Conservation (phyloP, 129 eudicot genomes). For the Ambrosia artemisiifolia region DNA sequence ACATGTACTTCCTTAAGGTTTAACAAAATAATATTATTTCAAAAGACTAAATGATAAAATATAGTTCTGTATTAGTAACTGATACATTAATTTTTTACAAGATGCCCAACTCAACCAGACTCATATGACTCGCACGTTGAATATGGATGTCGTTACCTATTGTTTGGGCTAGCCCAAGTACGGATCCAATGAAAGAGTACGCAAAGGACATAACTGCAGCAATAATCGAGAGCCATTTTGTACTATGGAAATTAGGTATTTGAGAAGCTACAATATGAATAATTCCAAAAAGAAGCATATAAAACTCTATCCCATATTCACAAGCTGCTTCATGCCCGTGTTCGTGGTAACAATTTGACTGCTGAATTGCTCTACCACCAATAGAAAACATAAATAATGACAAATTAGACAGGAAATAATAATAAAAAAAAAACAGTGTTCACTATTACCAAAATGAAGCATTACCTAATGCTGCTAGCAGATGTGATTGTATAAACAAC, state of each 20-base stretch:
- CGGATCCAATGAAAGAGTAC: constrained; percentile 61
- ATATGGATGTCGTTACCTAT: constrained; percentile 45
- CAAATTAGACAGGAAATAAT: neutral
- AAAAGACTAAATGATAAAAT: neutral
- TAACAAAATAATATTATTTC: neutral
- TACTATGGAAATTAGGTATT: constrained; percentile 60
- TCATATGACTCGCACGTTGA: neutral
- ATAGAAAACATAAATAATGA: neutral
- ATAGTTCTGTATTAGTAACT: neutral
- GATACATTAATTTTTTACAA: neutral
- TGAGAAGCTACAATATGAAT: constrained; percentile 69
- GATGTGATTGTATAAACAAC: constrained; percentile 75
- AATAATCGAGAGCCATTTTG: constrained; percentile 68
- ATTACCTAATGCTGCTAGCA: constrained; percentile 65
- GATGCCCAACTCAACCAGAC: neutral
- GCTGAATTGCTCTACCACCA: constrained; percentile 63
- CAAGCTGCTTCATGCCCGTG: constrained; percentile 61
- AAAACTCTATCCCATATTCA: constrained; percentile 37
- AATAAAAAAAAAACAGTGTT: neutral
- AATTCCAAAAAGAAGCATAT: constrained; percentile 70
- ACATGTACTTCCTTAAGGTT: neutral
- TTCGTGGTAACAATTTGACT: constrained; percentile 70
- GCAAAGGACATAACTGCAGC: constrained; percentile 84
- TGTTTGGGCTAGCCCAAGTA: constrained; percentile 61
- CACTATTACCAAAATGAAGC: neutral